Percentiles rank a stretch among this genome's conserved stretches.
Evolutionary conservation across 1,284 basidiomycete genomes (phyloP).

Genomic region (Cutaneotrichosporon sp.): DNA sequence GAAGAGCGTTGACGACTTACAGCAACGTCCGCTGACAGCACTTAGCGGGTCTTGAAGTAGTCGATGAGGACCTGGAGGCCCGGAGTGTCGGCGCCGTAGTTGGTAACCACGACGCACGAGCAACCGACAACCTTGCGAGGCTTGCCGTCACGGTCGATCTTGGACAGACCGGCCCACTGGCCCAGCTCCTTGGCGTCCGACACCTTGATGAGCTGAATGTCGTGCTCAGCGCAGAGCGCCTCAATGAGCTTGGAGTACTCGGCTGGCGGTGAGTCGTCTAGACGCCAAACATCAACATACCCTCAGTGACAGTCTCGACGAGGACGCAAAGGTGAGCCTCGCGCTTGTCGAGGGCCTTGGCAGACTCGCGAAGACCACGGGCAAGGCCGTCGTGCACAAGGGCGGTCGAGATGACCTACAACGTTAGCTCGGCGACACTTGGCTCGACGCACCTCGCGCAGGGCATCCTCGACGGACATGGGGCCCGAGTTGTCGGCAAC

Average conservation of each 20-base stretch:
- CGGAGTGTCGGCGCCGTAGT: conserved; percentile 93
- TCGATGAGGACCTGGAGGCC: conserved; percentile 95
- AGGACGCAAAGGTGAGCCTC: conserved; percentile 98
- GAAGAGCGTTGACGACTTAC: conserved; percentile 43
- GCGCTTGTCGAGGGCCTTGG: conserved; percentile 97
- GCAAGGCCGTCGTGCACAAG: conserved; percentile 85
- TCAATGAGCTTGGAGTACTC: conserved; percentile 99
- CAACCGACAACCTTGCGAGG: conserved; percentile 94
- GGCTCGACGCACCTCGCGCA: conserved; percentile 72
- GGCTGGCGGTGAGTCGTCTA: conserved; percentile 49
- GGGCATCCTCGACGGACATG: conserved; percentile 94
- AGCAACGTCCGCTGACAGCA: not conserved
- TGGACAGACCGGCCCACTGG: conserved; percentile 97
- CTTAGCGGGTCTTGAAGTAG: conserved; percentile 51
- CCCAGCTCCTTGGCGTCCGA: conserved; percentile 94
- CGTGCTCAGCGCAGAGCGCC: conserved; percentile 97
- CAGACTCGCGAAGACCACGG: conserved; percentile 93
- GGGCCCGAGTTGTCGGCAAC: conserved; percentile 82
- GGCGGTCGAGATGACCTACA: not conserved
- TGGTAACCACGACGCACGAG: conserved; percentile 97
- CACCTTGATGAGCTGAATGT: conserved; percentile 99
- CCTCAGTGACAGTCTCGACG: conserved; percentile 96
- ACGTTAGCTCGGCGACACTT: not conserved
- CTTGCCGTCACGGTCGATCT: conserved; percentile 98
- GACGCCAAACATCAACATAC: conserved; percentile 24